Evolutionary conservation across 169 alveolate species (phyloP).

Genomic region (Plasmodium billcollinsi): DNA sequence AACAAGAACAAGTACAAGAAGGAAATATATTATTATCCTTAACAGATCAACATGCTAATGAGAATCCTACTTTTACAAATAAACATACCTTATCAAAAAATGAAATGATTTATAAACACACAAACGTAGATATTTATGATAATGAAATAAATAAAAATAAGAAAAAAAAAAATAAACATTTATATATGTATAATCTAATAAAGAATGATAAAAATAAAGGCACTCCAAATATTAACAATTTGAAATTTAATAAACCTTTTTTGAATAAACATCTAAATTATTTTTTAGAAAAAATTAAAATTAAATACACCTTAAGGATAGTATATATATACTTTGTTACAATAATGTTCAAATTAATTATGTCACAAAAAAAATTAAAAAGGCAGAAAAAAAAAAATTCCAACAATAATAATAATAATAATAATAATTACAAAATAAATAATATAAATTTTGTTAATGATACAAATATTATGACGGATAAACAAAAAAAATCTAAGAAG

Average conservation of each 20-base stretch:
- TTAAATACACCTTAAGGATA: slow-evolving; percentile 45
- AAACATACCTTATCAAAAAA: not conserved
- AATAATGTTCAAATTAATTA: slow-evolving; percentile 26
- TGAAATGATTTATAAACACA: not conserved
- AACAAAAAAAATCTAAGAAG: no score
- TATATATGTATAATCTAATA: not conserved
- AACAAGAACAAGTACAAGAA: not conserved
- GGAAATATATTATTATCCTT: not conserved
- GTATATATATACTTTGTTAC: slow-evolving; percentile 53
- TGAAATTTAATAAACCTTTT: slow-evolving; percentile 1
- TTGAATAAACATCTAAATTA: slow-evolving; percentile 9
- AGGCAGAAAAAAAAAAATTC: slow-evolving; percentile 5
- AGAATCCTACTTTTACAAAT: not conserved
- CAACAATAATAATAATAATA: no score
- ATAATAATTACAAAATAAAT: no score
- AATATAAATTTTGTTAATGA: no score
- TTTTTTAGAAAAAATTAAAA: slow-evolving; percentile 30
- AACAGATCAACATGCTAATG: not conserved
- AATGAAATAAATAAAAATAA: not conserved
- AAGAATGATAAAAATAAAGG: not conserved
- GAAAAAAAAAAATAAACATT: not conserved
- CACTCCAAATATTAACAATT: not conserved
- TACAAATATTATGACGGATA: no score
- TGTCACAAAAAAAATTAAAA: slow-evolving; percentile 51
- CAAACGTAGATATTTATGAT: not conserved